Percentiles rank a stretch among this genome's conserved stretches.
Evolutionary conservation across 2,329 filamentous ascomycete species (phyloP).

Genomic region (Helminthosporium solani): DNA sequence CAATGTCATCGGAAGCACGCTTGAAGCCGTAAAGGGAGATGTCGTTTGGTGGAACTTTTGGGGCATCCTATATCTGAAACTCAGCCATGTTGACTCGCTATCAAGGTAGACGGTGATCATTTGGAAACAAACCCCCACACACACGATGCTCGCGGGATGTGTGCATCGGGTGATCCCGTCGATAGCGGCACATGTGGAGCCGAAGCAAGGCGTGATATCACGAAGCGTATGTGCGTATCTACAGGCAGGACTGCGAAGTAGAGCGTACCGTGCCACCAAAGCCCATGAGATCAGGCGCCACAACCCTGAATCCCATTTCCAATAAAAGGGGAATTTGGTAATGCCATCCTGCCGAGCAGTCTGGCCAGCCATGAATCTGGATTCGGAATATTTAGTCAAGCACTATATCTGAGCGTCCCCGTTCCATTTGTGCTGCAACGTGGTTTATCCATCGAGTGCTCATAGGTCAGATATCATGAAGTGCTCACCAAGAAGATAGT

Average conservation of each 20-base stretch:
- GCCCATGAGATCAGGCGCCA: constrained; percentile 83
- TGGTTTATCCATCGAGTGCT: constrained; percentile 20
- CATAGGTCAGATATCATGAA: constrained; percentile 7
- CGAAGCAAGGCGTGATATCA: constrained; percentile 13
- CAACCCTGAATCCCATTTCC: constrained; percentile 71
- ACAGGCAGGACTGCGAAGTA: too few species aligned
- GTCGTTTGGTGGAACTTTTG: constrained; percentile 60
- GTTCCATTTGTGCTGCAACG: background rate
- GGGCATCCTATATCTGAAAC: constrained; percentile 39
- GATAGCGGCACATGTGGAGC: background rate
- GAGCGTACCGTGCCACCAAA: constrained; percentile 69
- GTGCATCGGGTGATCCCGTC: background rate
- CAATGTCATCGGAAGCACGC: constrained; percentile 72
- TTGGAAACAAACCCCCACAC: background rate
- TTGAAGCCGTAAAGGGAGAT: constrained; percentile 69
- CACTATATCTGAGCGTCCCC: constrained; percentile 1
- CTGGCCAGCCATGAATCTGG: constrained; percentile 77
- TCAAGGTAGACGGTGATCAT: constrained; percentile 9
- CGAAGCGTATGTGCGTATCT: too few species aligned
- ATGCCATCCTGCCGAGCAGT: constrained; percentile 82
- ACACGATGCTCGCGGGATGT: constrained; percentile 4
- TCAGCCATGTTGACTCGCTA: constrained; percentile 17
- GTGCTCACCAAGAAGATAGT: constrained; percentile 56
- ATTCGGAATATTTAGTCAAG: constrained; percentile 5
- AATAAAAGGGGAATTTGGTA: constrained; percentile 80